Base-by-base conservation (phyloP, 371 early-diverging fungal genomes). In the Syncephalastrum racemosum region DNA sequence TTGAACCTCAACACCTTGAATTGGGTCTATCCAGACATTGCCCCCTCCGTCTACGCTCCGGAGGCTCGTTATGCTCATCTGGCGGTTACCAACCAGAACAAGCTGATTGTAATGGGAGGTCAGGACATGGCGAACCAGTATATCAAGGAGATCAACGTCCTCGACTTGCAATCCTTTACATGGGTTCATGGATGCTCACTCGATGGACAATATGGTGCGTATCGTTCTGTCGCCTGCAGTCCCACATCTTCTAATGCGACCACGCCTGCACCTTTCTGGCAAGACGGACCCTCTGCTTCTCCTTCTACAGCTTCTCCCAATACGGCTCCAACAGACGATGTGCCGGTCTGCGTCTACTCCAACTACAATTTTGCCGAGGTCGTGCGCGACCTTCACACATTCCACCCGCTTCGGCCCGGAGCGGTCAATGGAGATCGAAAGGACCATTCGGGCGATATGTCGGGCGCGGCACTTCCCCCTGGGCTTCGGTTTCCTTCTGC, bases 301-400 rank as follows among this genome's bases (percentile, higher is more conserved):
- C 36, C 36, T 5, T 31, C 36, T 0, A 31, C 36, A 31, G 36
- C 36, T 31, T 31, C 36, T 4, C 48, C 18, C 47, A 31, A 31
- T 12, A 19, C 40, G 8, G 23, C 23, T 41, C 14, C 45, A 41
- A n/a, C 27, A 31, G 42, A 41, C 4, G 50, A 56, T 13, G 18
- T 46, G 13, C 58, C 62, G 14, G 24, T 62, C 15, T 86, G 83
- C 51, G 75, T 91, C 27, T 91, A 90, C 66, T 88, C 89, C 54
- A 91, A 91, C 68, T 89, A 90, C 68, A 91, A 90, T 66, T 91
- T 91, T 60, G 79, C 84, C 0, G 79, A 88, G 42, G 87, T 90
- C 18, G 80, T 82, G 53, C 84, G 90, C 15, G 86, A 87, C 46
- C 73, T 91, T 23, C 87, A 88, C 56, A 70, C 77, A 23, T 71